Percentiles rank a stretch among this genome's conserved stretches.
These are phyloP conservation scores for Taphrina communis DNA, from an alignment of 1,139 yeast genomes.

Conservation along the genomic window DNA sequence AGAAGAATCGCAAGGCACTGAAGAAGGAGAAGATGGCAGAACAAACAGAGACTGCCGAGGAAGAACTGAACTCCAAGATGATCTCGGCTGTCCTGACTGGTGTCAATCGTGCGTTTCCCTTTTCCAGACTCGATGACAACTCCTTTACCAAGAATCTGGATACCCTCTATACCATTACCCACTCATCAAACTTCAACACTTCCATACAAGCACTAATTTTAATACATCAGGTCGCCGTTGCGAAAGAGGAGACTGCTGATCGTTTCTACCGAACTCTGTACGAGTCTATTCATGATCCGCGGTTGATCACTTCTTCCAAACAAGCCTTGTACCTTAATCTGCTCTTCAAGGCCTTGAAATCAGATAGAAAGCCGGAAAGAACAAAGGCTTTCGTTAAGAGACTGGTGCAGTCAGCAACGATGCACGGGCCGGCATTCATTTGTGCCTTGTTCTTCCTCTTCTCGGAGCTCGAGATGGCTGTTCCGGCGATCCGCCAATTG, in stretches of 20 bases:
- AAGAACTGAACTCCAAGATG: conserved; percentile 80
- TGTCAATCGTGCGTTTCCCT: conserved; percentile 94
- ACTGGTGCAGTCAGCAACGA: conserved; percentile 79
- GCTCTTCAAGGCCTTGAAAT: conserved; percentile 79
- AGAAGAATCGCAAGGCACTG: conserved; percentile 71
- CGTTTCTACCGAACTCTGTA: conserved; percentile 87
- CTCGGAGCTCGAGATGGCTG: conserved; percentile 64
- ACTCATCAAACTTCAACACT: conserved; percentile 91
- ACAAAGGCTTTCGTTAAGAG: conserved; percentile 91
- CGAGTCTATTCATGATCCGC: conserved; percentile 84
- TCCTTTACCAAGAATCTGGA: conserved; percentile 79
- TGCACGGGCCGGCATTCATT: conserved; percentile 64
- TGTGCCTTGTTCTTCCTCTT: conserved; percentile 86
- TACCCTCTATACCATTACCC: conserved; percentile 86
- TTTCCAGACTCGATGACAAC: conserved; percentile 74
- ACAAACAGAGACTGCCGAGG: conserved; percentile 70
- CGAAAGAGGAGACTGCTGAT: conserved; percentile 55
- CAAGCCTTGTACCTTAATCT: conserved; percentile 87
- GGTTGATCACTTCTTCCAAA: conserved; percentile 82
- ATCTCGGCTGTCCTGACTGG: conserved; percentile 94
- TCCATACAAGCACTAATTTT: conserved; percentile 89
- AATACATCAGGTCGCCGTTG: conserved; percentile 69
- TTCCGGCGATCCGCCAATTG: conserved; percentile 61
- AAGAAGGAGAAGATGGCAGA: conserved; percentile 58
- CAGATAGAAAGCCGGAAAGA: conserved; percentile 68